Evolutionary conservation across 768 basidiomycete genomes (phyloP).

Genomic region (Termitomyces eurrhizus): DNA sequence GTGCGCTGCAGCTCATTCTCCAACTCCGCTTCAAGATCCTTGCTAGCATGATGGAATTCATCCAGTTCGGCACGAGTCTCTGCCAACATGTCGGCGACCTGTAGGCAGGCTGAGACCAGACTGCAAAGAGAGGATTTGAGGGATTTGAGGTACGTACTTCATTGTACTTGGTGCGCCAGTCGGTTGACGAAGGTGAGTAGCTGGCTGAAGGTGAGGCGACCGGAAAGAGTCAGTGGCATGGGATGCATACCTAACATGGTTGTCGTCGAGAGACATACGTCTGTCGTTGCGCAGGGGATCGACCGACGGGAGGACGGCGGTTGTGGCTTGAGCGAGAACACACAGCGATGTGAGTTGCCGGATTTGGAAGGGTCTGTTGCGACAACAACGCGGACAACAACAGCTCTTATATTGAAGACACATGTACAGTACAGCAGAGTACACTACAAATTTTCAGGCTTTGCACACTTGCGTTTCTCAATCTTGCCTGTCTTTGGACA

Average conservation of each 20-base stretch:
- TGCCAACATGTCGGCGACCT: conserved; percentile 77
- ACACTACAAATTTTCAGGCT: conserved; percentile 61
- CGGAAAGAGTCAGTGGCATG: conserved; percentile 11
- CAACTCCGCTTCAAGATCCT: conserved; percentile 90
- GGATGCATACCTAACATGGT: conserved; percentile 48
- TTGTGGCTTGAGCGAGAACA: conserved; percentile 34
- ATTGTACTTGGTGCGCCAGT: conserved; percentile 79
- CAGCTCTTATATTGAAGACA: not conserved
- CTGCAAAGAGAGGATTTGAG: not conserved
- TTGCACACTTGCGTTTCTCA: conserved; percentile 85
- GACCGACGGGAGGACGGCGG: conserved; percentile 59
- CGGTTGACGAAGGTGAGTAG: conserved; percentile 50
- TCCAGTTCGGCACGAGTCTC: conserved; percentile 84
- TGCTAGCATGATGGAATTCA: conserved; percentile 83
- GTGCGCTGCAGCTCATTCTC: conserved; percentile 87
- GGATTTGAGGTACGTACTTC: conserved; percentile 35
- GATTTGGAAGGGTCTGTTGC: conserved; percentile 14
- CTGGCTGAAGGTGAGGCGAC: conserved; percentile 31
- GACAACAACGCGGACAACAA: conserved; percentile 4
- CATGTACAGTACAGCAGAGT: not conserved
- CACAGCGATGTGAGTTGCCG: conserved; percentile 9
- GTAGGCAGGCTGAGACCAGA: conserved; percentile 4
- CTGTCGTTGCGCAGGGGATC: conserved; percentile 58
- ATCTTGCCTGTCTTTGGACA: conserved; percentile 76
- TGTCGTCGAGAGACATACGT: conserved; percentile 65